Percentiles rank a stretch among this genome's conserved stretches.
phyloP scores from a whole-genome alignment of 208 protist species.

The Tetramitus jugosus region DNA sequence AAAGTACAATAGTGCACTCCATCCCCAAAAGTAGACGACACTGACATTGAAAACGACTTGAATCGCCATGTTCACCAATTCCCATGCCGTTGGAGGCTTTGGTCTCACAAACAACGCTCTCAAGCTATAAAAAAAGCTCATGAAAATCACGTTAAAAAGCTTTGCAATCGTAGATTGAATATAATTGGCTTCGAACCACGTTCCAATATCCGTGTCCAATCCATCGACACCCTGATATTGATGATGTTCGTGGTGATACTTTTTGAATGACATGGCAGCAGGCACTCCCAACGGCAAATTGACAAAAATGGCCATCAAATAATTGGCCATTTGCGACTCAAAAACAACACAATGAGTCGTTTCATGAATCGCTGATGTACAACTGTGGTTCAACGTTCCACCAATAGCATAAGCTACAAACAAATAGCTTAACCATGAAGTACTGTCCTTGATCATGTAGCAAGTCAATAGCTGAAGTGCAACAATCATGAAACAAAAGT shows the following conservation, averaged over 20 bases:
- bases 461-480: constrained; percentile 50
- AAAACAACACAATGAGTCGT: constrained; percentile 69
- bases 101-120: constrained; percentile 59
- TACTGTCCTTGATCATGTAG: constrained; percentile 38
- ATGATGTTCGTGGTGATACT: constrained; percentile 83
- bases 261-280: constrained; percentile 76
- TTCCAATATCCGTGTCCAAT: constrained; percentile 73
- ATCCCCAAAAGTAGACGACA: constrained; percentile 50
- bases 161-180: constrained; percentile 40
- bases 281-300: constrained; percentile 74
- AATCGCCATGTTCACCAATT: constrained; percentile 36
- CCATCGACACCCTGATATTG: constrained; percentile 72
- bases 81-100: constrained; percentile 18
- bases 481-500: constrained; percentile 39
- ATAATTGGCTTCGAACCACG: constrained; percentile 48
- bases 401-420: constrained; percentile 63
- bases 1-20: constrained; percentile 60
- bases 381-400: constrained; percentile 63
- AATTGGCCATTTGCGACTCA: constrained; percentile 59
- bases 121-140: constrained; percentile 74
- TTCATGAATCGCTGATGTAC: constrained; percentile 78
- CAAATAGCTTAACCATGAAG: constrained; percentile 49
- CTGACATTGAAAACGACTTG: constrained; percentile 44
- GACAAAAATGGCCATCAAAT: constrained; percentile 61
- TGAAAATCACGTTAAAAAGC: constrained; percentile 66